Conservation (phyloP, 352 stramenopile genomes). For the Elongisporangium anandrum region DNA sequence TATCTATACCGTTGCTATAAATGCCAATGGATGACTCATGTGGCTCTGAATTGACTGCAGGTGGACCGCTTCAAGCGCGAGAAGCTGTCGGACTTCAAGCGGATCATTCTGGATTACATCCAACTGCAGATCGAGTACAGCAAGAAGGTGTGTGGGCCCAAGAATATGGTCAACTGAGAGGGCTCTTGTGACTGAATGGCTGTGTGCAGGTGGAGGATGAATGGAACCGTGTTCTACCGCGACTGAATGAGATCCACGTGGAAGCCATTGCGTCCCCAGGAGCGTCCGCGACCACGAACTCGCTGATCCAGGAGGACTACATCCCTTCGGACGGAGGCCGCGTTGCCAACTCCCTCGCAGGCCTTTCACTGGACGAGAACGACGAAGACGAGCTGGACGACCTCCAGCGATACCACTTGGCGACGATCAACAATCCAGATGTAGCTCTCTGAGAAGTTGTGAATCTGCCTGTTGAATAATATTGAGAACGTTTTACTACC, state of each 20-base stretch:
- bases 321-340: slow-evolving; percentile 51
- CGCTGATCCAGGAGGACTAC: slow-evolving; percentile 73
- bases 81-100: slow-evolving; percentile 94
- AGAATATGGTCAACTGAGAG: background rate
- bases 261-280: slow-evolving; percentile 32
- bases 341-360: slow-evolving; percentile 40
- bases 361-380: slow-evolving; percentile 44
- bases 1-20: background rate
- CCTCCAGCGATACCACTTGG: background rate
- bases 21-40: background rate
- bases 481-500: background rate
- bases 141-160: slow-evolving; percentile 58
- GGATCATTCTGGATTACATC: slow-evolving; percentile 96
- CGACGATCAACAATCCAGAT: background rate
- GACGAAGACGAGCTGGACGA: slow-evolving; percentile 20
- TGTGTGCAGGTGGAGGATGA: slow-evolving; percentile 55
- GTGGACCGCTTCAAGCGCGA: slow-evolving; percentile 97
- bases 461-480: background rate
- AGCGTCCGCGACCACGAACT: slow-evolving; percentile 33
- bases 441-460: background rate
- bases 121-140: slow-evolving; percentile 97
- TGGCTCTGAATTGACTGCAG: slow-evolving; percentile 1
- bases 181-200: background rate
- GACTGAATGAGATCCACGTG: slow-evolving; percentile 69
- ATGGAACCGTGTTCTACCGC: slow-evolving; percentile 75